phyloP scores from a whole-genome alignment of 495 filamentous ascomycete genomes.

The Podospora anserina region DNA sequence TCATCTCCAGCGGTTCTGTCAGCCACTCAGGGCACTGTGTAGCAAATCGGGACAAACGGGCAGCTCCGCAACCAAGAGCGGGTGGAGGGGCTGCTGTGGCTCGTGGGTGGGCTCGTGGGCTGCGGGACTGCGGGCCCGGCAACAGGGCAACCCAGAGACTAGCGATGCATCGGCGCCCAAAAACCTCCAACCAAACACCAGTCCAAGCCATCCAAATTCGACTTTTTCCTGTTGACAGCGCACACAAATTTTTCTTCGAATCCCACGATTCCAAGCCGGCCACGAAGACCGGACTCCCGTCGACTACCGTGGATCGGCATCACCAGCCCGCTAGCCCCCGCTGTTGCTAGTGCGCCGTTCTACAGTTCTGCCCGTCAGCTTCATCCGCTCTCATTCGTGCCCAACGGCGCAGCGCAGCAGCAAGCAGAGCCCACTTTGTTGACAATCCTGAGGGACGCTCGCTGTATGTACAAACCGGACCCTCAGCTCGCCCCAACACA shows the following conservation, averaged over 20 bases:
- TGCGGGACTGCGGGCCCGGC: conserved; percentile 12
- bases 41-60: conserved; percentile 22
- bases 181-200: conserved; percentile 27
- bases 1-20: conserved; percentile 14
- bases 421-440: conserved; percentile 19
- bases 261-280: conserved; percentile 10
- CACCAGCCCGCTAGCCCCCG: conserved; percentile 8
- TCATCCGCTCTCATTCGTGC: conserved; percentile 29
- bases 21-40: conserved; percentile 11
- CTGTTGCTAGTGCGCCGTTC: conserved; percentile 14
- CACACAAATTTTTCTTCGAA: conserved; percentile 11
- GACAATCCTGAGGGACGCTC: conserved; percentile 14
- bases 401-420: conserved; percentile 24
- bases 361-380: conserved; percentile 26
- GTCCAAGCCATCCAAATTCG: conserved; percentile 18
- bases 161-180: conserved; percentile 27
- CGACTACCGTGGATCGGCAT: background rate
- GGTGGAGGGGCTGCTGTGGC: conserved; percentile 1
- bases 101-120: background rate
- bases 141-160: conserved; percentile 15
- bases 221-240: conserved; percentile 15
- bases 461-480: conserved; percentile 6
- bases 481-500: conserved; percentile 19
- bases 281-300: conserved; percentile 5
- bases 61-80: conserved; percentile 20